Conservation (phyloP, 768 basidiomycete species). For the Leccinum aurantiacum region DNA sequence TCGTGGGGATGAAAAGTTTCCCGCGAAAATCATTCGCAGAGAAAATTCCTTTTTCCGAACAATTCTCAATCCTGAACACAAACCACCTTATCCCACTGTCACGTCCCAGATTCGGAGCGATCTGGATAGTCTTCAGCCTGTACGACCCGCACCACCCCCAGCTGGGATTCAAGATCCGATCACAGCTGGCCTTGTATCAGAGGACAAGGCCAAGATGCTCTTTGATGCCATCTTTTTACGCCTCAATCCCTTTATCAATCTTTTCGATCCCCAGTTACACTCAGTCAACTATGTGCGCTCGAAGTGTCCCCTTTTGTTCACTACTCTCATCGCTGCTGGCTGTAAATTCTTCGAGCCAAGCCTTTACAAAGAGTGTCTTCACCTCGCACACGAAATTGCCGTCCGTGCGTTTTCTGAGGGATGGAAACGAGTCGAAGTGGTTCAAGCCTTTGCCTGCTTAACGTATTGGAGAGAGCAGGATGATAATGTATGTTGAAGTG, state of each 20-base stretch:
- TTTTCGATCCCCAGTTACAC: slow-evolving; percentile 87
- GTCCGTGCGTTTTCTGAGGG: slow-evolving; percentile 73
- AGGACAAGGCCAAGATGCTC: slow-evolving; percentile 65
- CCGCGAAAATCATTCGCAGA: slow-evolving; percentile 69
- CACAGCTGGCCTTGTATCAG: slow-evolving; percentile 65
- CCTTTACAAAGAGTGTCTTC: slow-evolving; percentile 64
- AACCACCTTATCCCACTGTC: slow-evolving; percentile 36
- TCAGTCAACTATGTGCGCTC: slow-evolving; percentile 76
- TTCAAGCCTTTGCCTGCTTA: slow-evolving; percentile 85
- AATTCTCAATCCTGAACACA: slow-evolving; percentile 71
- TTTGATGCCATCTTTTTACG: slow-evolving; percentile 81
- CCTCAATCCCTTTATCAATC: slow-evolving; percentile 85
- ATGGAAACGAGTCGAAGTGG: slow-evolving; percentile 83
- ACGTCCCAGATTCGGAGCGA: slow-evolving; percentile 35
- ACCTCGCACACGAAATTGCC: slow-evolving; percentile 72
- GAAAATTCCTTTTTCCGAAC: slow-evolving; percentile 85
- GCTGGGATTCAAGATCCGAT: slow-evolving; percentile 63
- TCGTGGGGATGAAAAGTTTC: slow-evolving; percentile 66
- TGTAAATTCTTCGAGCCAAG: slow-evolving; percentile 80
- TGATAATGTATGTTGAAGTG: slow-evolving; percentile 58
- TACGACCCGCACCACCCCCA: slow-evolving; percentile 37
- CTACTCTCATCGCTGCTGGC: slow-evolving; percentile 78
- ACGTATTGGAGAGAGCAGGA: slow-evolving; percentile 90
- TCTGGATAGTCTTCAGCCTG: slow-evolving; percentile 36
- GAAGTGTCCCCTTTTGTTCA: slow-evolving; percentile 81